Percentiles rank a stretch among this genome's conserved stretches.
These are phyloP conservation scores for Colletotrichum gloeosporioides DNA, from an alignment of 2,329 filamentous ascomycete genomes.

Conservation along the genomic window DNA sequence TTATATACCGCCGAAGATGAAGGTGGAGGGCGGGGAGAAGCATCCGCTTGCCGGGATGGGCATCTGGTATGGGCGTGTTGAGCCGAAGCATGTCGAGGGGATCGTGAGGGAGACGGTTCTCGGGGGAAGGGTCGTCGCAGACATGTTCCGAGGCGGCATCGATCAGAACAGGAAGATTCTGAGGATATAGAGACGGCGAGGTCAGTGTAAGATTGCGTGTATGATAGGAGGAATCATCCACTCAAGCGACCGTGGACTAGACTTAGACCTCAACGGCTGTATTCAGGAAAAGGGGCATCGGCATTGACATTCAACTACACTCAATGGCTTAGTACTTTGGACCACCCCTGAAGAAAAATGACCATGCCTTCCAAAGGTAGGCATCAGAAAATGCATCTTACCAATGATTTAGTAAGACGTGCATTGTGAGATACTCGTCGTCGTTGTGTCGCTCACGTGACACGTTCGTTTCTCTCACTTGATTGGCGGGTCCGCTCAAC, in stretches of 20 bases:
- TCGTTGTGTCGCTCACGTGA: conserved; percentile 7
- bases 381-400: not conserved
- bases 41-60: conserved; percentile 73
- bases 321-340: not conserved
- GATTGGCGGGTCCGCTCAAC: not conserved
- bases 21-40: conserved; percentile 39
- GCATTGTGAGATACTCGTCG: not conserved
- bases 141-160: conserved; percentile 77
- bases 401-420: not conserved
- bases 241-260: not conserved
- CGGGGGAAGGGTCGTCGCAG: conserved; percentile 69
- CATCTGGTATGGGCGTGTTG: conserved; percentile 83
- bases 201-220: not conserved
- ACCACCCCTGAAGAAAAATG: not conserved
- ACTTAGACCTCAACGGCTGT: not conserved
- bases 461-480: not conserved
- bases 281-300: not conserved
- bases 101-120: conserved; percentile 75
- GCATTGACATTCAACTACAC: not conserved
- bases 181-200: conserved; percentile 34
- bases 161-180: conserved; percentile 58
- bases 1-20: conserved; percentile 69
- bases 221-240: not conserved
- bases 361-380: not conserved
- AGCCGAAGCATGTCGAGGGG: conserved; percentile 77